These are phyloP conservation scores for Macrocybe gigantea DNA, from an alignment of 768 basidiomycete species.

Conservation along the genomic window DNA sequence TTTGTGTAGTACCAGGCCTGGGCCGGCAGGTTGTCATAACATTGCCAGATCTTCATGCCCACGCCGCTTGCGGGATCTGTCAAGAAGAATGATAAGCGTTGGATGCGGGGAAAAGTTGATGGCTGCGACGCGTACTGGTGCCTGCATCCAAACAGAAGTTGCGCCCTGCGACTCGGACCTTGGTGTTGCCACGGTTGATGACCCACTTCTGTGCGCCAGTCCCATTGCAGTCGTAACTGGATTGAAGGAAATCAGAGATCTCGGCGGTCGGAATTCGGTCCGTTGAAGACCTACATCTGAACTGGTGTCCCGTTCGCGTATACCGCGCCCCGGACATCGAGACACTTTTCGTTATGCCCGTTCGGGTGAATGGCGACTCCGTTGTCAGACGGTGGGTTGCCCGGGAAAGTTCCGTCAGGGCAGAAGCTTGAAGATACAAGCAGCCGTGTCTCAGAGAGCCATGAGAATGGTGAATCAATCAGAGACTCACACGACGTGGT, in stretches of 20 bases:
- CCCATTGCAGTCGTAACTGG: conserved; percentile 28
- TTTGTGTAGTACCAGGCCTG: conserved; percentile 26
- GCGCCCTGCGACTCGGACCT: conserved; percentile 22
- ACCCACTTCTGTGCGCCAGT: conserved; percentile 24
- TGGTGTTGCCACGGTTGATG: conserved; percentile 18
- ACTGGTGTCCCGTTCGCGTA: conserved; percentile 27
- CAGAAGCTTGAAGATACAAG: conserved; percentile 16
- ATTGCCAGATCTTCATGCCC: conserved; percentile 29
- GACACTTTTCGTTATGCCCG: conserved; percentile 20
- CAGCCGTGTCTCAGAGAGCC: neutral
- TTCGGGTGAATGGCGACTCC: conserved; percentile 19
- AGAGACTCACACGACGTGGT: conserved; percentile 18
- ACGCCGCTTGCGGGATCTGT: conserved; percentile 23
- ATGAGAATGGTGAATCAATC: neutral
- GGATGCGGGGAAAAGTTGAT: neutral
- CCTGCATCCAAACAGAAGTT: conserved; percentile 31
- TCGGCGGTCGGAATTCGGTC: neutral
- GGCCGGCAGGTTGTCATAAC: conserved; percentile 24
- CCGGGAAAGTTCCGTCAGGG: conserved; percentile 16
- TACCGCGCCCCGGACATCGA: conserved; percentile 25
- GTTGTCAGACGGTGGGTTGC: conserved; percentile 3
- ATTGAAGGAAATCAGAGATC: neutral
- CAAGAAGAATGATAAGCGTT: neutral
- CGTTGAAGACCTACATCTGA: conserved; percentile 19
- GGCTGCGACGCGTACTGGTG: conserved; percentile 15